Base-by-base conservation (phyloP, 495 filamentous ascomycete species). In the Hypoxylon lienhwacheense region DNA sequence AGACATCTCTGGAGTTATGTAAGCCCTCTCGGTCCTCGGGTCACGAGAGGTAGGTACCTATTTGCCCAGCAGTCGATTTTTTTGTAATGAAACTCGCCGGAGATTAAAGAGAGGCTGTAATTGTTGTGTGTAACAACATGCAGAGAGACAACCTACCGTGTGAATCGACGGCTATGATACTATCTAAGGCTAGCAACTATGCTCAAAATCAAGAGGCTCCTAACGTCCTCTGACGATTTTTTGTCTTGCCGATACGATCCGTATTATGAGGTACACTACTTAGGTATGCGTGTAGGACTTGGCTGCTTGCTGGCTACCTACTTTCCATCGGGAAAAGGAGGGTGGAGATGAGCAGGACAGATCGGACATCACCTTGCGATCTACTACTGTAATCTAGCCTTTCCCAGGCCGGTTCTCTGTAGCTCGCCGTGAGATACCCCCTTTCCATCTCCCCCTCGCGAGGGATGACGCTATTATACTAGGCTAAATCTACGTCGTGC, bases 401-500 rank as follows among this genome's bases (percentile, higher is more conserved):
- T 31, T 39, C 20, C n/a, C 4, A 41, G 25, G 37, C 33, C 32
- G 26, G 40, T 25, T 39, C 41, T 42, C 22, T 35, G 31, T 47
- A 51, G 41, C 31, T 50, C 26, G 25, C 34, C 42, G 40, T 33
- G 24, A 52, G 50, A 45, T 26, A 4, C 24, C 24, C 24, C 24
- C 19, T 29, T 7, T 5, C 25, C 28, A 16, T 28, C 22, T n/a
- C 16, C 39, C 14, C 32, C 31, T 50, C 46, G 22, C 29, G 11
- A 47, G 26, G 5, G 24, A 59, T 39, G 56, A 54, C 50, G 49
- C 56, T 54, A 54, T 37, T 6, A 39, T 43, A 43, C 42, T 56
- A 61, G 47, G 52, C 58, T 61, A 61, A 61, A 61, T 48, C 39
- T 47, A 29, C 29, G 17, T 53, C 35, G 28, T 40, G 37, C 39